A percentile compares a stretch with the other conserved stretches of the same genome.
Conservation (phyloP, 345 rosid genomes). For the Brassica rapa region DNA sequence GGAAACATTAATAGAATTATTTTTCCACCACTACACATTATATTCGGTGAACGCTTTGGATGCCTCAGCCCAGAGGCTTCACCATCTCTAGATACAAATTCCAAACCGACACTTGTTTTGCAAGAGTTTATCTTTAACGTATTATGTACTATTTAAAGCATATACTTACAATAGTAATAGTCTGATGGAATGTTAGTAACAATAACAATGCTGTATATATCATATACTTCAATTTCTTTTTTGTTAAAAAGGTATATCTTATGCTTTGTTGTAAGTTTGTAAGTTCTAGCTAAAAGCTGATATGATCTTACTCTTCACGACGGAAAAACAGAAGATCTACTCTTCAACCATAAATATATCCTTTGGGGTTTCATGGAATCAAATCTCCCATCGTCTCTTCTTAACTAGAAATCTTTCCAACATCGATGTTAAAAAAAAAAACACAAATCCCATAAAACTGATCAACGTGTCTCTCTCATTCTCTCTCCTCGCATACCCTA, state of each 20-base stretch:
- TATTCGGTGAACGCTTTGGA: background rate
- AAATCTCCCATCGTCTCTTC: slow-evolving; percentile 25
- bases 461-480: background rate
- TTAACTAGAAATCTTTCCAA: slow-evolving; percentile 20
- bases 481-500: slow-evolving; percentile 57
- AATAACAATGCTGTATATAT: background rate
- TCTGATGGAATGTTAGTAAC: slow-evolving; percentile 14
- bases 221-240: background rate
- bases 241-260: background rate
- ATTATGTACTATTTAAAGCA: slow-evolving; percentile 18
- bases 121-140: background rate
- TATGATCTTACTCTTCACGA: slow-evolving; percentile 17
- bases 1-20: background rate
- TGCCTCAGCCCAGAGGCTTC: background rate
- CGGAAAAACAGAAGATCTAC: slow-evolving; percentile 8
- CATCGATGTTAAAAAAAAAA: background rate
- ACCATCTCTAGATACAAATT: background rate
- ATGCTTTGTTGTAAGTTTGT: slow-evolving; percentile 17
- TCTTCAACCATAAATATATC: slow-evolving; percentile 32
- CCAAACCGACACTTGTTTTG: background rate
- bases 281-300: slow-evolving; percentile 10
- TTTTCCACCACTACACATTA: background rate
- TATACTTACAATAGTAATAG: background rate
- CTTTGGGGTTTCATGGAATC: slow-evolving; percentile 26
- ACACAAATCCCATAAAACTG: background rate